Base-by-base conservation (phyloP, 208 protist species). In the Trypanosoma mega region DNA sequence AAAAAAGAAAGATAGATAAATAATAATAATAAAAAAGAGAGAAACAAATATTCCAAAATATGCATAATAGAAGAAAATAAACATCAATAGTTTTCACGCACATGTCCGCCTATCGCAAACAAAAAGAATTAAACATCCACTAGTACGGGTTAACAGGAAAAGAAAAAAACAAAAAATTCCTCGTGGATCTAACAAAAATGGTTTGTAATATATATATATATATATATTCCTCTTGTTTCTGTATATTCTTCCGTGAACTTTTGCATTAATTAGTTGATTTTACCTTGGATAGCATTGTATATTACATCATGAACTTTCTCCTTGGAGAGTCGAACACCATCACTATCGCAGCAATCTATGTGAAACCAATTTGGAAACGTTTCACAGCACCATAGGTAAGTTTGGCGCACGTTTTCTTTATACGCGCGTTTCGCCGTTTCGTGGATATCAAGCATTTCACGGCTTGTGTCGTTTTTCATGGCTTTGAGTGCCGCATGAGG, bases 391-490 rank as follows among this genome's bases (percentile, higher is more conserved):
- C 88, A 94, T 36, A 80, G 47, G 58, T 90, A 97, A 18, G 78
- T 82, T 16, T 76, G 43, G 16, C 86, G 67, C 29, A 97, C 85
- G 31, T 65, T 65, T 29, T 92, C 68, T 69, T 96, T 97, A 75
- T 96, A 95, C 8, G 66, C 46, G 1, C 36, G 30, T 5, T 81
- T 61, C 0, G 90, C 90, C 3, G 78, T 93, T 61, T 97, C 93
- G 67, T 97, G 88, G 47, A 96, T 96, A 62, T 97, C 93, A 3
- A 97, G 78, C 24, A 68, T 67, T 53, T 56, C 62, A 3, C 93
- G 83, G 16, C 76, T 89, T 6, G 49, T 23, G 65, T 97, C 93
- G 4, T 46, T 31, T 53, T 76, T 63, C 78, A 97, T 87, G 18
- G 93, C 88, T 29, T 56, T 54, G 5, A 92, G 51, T 0, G 92